Base-by-base conservation (phyloP, 2,329 filamentous ascomycete genomes). In the Neonectria faginata region DNA sequence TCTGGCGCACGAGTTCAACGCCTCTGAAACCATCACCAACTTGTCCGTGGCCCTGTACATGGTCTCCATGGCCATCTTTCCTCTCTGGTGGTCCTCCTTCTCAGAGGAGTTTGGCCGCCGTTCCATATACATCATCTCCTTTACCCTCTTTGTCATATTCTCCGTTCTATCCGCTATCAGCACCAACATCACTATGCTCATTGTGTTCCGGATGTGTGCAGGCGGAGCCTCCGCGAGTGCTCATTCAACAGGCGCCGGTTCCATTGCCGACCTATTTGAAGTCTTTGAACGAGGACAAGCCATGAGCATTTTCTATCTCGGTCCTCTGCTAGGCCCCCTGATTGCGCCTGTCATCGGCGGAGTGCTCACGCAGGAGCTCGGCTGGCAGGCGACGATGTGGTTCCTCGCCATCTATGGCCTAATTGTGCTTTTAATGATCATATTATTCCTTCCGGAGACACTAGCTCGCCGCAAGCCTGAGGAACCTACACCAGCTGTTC, bases 41-140 rank as follows among this genome's bases (percentile, higher is more conserved):
- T 75, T 96, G 62, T 90, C 90, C 0, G 87, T 96, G 0, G 91
- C 92, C 0, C 79, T 95, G 62, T 96, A 94, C 76, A 93, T 96
- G 92, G 83, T 96, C 5, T 83, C 87, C 70, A 93, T 96, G 92
- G 88, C 89, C 60, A 92, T 96, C 48, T 95, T 94, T 70, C 93
- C 93, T 0, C 83, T 97, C 0, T 96, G 92, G 92, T 96, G 92
- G 92, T 93, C 91, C 1, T 90, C 90, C 1, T 94, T 96, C 73
- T 93, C 91, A 9, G 93, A 96, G 71, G 83, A 83, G 1, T 79
- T 88, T 1, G 93, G 93, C 12, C 87, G 93, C 44, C 87, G 93
- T 22, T 89, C 88, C n/a, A 91, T 97, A 70, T 96, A 95, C 75
- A 79, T 97, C 33, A 79, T 86, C 36, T 94, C 91, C 0, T 96